Percentiles rank a stretch among this genome's conserved stretches.
phyloP scores from a whole-genome alignment of 805 yeast genomes.

The Priceomyces carsonii region DNA sequence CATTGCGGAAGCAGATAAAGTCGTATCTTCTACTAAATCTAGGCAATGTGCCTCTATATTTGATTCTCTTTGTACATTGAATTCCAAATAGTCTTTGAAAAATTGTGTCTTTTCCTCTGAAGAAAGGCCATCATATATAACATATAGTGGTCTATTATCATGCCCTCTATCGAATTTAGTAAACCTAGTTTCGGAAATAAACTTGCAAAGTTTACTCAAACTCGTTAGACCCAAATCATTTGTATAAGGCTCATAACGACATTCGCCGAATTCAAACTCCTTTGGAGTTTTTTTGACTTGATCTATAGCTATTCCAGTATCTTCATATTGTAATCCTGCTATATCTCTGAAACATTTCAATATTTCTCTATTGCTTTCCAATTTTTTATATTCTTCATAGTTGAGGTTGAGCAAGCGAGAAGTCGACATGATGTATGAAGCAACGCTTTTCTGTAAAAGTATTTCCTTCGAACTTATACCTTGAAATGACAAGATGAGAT shows the following conservation, averaged over 20 bases:
- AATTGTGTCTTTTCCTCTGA: conserved; percentile 15
- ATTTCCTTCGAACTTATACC: too few relatives aligned
- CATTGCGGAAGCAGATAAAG: conserved; percentile 1
- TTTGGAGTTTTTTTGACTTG: too few relatives aligned
- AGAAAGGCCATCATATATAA: conserved; percentile 20
- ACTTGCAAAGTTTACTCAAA: conserved; percentile 21
- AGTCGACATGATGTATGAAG: too few relatives aligned
- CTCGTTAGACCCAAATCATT: conserved; percentile 20
- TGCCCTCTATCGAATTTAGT: conserved; percentile 7
- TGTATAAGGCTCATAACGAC: conserved; percentile 4
- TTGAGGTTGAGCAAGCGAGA: too few relatives aligned
- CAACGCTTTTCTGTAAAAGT: too few relatives aligned
- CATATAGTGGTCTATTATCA: conserved; percentile 12
- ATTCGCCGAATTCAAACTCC: background rate
- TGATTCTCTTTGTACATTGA: conserved; percentile 26
- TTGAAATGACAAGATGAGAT: too few relatives aligned
- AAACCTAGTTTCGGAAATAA: conserved; percentile 19
- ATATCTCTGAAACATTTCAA: too few relatives aligned
- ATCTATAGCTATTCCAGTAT: too few relatives aligned
- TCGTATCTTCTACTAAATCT: conserved; percentile 15
- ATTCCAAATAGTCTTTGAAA: conserved; percentile 22
- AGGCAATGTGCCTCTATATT: conserved; percentile 25
- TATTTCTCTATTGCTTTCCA: too few relatives aligned
- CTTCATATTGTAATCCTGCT: too few relatives aligned
- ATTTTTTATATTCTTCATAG: too few relatives aligned